Conservation (phyloP, 2,329 filamentous ascomycete species). For the Periconia sp. region DNA sequence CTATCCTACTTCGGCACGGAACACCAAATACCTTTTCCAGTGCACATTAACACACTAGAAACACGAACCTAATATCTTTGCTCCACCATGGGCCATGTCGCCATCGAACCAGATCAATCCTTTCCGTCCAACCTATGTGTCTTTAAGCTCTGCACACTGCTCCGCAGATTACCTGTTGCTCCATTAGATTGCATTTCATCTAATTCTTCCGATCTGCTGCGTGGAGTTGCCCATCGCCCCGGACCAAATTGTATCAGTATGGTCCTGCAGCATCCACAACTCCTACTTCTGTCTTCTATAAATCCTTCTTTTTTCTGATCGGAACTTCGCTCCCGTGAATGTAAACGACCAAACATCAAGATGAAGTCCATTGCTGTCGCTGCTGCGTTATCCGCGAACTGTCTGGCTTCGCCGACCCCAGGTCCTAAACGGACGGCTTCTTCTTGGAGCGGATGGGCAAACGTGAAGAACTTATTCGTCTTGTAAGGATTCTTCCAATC, state of each 20-base stretch:
- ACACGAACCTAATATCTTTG: no score
- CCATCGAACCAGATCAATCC: no score
- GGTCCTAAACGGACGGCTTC: slow-evolving; percentile 6
- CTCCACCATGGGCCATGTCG: no score
- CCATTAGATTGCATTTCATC: background rate
- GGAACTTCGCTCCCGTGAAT: no score
- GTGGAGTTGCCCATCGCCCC: background rate
- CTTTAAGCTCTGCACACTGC: no score
- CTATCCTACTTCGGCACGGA: no score
- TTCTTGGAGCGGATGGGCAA: slow-evolving; percentile 35
- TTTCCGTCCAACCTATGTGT: background rate
- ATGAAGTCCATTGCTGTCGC: slow-evolving; percentile 24
- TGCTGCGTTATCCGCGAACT: slow-evolving; percentile 21
- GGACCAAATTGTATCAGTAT: background rate
- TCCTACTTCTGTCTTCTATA: background rate
- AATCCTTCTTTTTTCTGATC: background rate
- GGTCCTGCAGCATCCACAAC: background rate
- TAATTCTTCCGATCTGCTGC: background rate
- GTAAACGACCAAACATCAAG: slow-evolving; percentile 10
- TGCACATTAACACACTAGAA: no score
- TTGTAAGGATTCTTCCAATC: slow-evolving; percentile 19
- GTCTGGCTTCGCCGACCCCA: slow-evolving; percentile 18
- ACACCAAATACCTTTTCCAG: no score
- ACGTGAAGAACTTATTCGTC: slow-evolving; percentile 38
- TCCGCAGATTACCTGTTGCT: background rate